A percentile compares a stretch with the other conserved stretches of the same genome.
phyloP scores from a whole-genome alignment of 164 flowering plant species.

The Tetracentron sinense region DNA sequence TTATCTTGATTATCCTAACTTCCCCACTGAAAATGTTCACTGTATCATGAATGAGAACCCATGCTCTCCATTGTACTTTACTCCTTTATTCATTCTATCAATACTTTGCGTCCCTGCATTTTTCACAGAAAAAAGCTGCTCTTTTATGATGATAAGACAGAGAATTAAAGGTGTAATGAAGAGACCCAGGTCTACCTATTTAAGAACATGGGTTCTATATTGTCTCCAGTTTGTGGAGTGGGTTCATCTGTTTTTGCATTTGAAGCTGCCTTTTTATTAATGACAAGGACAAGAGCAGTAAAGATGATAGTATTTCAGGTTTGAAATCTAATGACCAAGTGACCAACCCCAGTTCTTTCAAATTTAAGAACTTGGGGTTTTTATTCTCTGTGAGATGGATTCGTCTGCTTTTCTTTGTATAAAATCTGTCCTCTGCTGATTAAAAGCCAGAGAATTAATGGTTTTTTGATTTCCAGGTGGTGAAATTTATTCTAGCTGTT shows the following conservation, averaged over 20 bases:
- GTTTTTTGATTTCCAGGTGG: conserved; percentile 33
- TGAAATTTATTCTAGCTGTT: conserved; percentile 25
- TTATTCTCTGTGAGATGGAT: conserved; percentile 11
- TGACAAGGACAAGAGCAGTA: conserved; percentile 28
- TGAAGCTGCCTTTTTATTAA: conserved; percentile 30
- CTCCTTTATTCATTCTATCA: too few species aligned
- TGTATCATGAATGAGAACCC: too few species aligned
- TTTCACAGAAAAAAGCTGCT: conserved; percentile 26
- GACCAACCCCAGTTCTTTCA: conserved; percentile 20
- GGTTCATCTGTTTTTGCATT: conserved; percentile 23
- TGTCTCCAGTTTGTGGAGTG: conserved; percentile 24
- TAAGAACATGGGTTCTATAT: conserved; percentile 28
- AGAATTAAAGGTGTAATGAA: conserved; percentile 17
- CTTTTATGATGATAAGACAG: conserved; percentile 32
- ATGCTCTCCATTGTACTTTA: too few species aligned
- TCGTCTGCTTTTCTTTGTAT: conserved; percentile 8
- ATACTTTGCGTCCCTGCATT: too few species aligned
- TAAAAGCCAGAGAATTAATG: conserved; percentile 24
- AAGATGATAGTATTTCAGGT: conserved; percentile 29
- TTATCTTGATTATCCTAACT: too few species aligned
- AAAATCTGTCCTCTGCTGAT: conserved; percentile 20
- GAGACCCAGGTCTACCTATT: conserved; percentile 16
- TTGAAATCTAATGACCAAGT: conserved; percentile 15
- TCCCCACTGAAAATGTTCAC: too few species aligned
- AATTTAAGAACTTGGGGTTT: conserved; percentile 18